Percentiles rank a stretch among this genome's conserved stretches.
phyloP scores from a whole-genome alignment of 2,329 filamentous ascomycete species.

The Clonostachys sp. region DNA sequence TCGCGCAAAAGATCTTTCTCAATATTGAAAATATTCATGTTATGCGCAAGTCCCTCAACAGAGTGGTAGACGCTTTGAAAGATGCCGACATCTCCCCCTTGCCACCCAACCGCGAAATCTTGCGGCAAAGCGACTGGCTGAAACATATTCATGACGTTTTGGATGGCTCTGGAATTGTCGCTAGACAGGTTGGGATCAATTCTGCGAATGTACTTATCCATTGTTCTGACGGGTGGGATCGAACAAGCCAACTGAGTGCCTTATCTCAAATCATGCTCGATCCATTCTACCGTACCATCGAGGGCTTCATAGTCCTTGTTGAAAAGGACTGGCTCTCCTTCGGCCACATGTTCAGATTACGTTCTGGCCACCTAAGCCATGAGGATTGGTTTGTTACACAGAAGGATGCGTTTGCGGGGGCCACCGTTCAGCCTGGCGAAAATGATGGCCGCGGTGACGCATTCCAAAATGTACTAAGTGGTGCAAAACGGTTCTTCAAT shows the following conservation, averaged over 20 bases:
- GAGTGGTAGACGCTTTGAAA: constrained; percentile 84
- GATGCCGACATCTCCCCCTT: constrained; percentile 85
- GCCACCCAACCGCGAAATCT: constrained; percentile 73
- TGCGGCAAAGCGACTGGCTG: constrained; percentile 84
- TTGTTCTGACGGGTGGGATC: constrained; percentile 98
- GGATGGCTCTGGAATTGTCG: constrained; percentile 79
- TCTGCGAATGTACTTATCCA: constrained; percentile 96
- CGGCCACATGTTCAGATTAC: constrained; percentile 93
- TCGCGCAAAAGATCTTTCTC: constrained; percentile 84
- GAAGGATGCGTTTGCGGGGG: constrained; percentile 69
- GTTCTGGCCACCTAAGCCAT: constrained; percentile 81
- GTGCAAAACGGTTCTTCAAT: constrained; percentile 85
- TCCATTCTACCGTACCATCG: constrained; percentile 88
- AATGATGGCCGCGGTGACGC: constrained; percentile 64
- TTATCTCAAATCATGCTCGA: constrained; percentile 91
- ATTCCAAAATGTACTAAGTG: constrained; percentile 81
- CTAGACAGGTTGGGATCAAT: constrained; percentile 81
- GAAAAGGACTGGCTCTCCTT: constrained; percentile 99
- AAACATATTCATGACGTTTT: constrained; percentile 83
- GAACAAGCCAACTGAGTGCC: constrained; percentile 90
- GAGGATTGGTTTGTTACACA: constrained; percentile 94
- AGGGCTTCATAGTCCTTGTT: constrained; percentile 89
- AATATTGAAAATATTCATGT: constrained; percentile 98
- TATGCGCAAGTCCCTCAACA: constrained; percentile 87
- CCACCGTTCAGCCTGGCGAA: constrained; percentile 56